Base-by-base conservation (phyloP, 306 rosid genomes). In the Vigna hirtella region DNA sequence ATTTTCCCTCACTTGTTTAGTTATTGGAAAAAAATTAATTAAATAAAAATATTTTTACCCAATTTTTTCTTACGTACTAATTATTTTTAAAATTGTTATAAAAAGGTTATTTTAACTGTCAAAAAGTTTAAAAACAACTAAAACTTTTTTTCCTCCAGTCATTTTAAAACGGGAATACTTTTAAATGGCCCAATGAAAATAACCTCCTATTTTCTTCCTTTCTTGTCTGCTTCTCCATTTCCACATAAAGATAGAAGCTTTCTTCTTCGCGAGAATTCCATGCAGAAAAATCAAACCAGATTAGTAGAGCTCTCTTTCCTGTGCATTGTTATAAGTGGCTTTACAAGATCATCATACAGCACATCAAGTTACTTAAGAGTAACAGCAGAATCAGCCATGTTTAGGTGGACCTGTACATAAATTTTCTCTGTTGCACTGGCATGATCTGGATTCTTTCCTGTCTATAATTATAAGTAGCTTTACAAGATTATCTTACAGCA, bases 371-470 rank as follows among this genome's bases (percentile, higher is more conserved):
- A 40, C 1, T 40, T 42, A 18, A 11, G 52, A 42, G 11, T 52
- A 15, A 82, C 84, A 24, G 86, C 61, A 86, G 20, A 36, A 52
- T 75, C 76, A 45, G 82, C 86, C 67, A 90, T 22, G 62, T 77
- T 90, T 9, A 50, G 66, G 16, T 11, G n/a, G 62, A 20, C 63
- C 45, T 86, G 85, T 45, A 83, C 80, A 2, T 47, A 38, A 38
- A 87, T 83, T 36, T 72, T 85, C 68, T 64, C 63, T 66, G 87
- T 64, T 76, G 85, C 87, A 58, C 5, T 62, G 5, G 13, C 20
- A 7, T 79, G 74, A 42, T 85, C 7, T 87, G 84, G 48, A 91
- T 93, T 75, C 88, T 88, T 52, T 17, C 58, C 26, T 7, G 52
- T 10, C 18, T 18, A 66, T 11, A 66, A 10, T 66, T 64, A 66